These are phyloP conservation scores for Pseudodiploospora longispora DNA, from an alignment of 2,329 filamentous ascomycete species.

Conservation along the genomic window DNA sequence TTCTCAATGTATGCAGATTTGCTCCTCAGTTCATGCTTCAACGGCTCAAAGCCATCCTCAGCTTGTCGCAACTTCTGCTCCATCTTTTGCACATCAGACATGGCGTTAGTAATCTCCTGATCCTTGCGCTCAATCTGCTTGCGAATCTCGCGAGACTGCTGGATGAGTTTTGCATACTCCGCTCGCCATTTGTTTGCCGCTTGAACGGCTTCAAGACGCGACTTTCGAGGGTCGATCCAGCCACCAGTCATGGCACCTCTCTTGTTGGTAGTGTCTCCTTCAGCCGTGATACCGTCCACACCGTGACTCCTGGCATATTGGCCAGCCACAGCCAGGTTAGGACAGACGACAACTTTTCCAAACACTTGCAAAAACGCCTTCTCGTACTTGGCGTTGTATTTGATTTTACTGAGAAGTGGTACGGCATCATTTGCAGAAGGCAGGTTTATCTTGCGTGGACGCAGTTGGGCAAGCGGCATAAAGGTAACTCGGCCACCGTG, in stretches of 20 bases:
- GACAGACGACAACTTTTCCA: slow-evolving; percentile 89
- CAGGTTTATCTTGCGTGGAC: slow-evolving; percentile 62
- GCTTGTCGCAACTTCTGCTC: slow-evolving; percentile 71
- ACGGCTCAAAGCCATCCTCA: slow-evolving; percentile 73
- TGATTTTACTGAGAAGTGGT: slow-evolving; percentile 76
- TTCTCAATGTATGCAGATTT: slow-evolving; percentile 70
- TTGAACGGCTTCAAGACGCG: slow-evolving; percentile 77
- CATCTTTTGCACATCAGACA: slow-evolving; percentile 74
- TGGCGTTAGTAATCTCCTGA: slow-evolving; percentile 81
- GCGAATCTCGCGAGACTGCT: slow-evolving; percentile 57
- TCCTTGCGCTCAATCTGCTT: slow-evolving; percentile 69
- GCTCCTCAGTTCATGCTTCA: slow-evolving; percentile 66
- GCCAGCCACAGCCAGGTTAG: slow-evolving; percentile 75
- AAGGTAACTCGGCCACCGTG: slow-evolving; percentile 86
- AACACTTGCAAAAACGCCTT: slow-evolving; percentile 92
- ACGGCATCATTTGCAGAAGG: slow-evolving; percentile 83
- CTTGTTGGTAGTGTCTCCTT: slow-evolving; percentile 92
- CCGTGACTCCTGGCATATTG: slow-evolving; percentile 90
- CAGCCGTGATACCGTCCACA: slow-evolving; percentile 86
- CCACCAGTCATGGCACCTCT: slow-evolving; percentile 93
- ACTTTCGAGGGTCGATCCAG: slow-evolving; percentile 79
- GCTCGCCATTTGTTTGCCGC: slow-evolving; percentile 66
- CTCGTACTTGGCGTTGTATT: slow-evolving; percentile 68
- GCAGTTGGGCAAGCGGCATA: slow-evolving; percentile 81
- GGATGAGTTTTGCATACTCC: slow-evolving; percentile 60